Conservation (phyloP, 305 asterid species). For the Solanum hybrid region DNA sequence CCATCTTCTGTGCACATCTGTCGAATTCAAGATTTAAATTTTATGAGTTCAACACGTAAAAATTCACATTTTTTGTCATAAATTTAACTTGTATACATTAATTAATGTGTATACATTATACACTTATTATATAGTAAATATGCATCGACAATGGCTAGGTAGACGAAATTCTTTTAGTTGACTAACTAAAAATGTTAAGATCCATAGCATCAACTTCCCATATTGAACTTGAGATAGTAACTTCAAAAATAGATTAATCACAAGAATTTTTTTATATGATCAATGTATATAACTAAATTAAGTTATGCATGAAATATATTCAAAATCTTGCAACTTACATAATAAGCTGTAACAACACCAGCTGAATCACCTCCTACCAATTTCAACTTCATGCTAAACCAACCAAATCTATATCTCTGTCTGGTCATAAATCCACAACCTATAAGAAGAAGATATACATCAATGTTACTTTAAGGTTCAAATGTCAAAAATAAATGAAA, state of each 20-base stretch:
- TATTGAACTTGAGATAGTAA: neutral
- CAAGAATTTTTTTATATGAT: neutral
- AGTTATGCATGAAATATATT: neutral
- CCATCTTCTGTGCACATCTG: slow-evolving; percentile 80
- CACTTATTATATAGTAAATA: neutral
- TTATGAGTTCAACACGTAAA: neutral
- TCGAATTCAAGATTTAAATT: neutral
- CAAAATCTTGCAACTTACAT: slow-evolving; percentile 31
- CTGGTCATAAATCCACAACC: slow-evolving; percentile 89
- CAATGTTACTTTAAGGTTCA: neutral
- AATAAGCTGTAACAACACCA: slow-evolving; percentile 87
- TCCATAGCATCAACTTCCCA: neutral
- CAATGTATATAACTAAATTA: neutral
- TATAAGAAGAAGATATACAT: neutral
- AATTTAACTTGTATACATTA: neutral
- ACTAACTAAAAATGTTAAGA: neutral
- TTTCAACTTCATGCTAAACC: slow-evolving; percentile 88
- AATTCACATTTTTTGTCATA: neutral
- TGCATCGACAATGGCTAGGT: neutral
- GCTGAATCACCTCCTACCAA: slow-evolving; percentile 93
- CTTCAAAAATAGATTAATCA: neutral
- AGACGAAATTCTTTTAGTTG: neutral
- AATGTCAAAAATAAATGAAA: neutral
- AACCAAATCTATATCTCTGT: slow-evolving; percentile 78
- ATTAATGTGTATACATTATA: neutral